Evolutionary conservation across 2,329 filamentous ascomycete species (phyloP).

Genomic region (Pseudomassariella vexata): DNA sequence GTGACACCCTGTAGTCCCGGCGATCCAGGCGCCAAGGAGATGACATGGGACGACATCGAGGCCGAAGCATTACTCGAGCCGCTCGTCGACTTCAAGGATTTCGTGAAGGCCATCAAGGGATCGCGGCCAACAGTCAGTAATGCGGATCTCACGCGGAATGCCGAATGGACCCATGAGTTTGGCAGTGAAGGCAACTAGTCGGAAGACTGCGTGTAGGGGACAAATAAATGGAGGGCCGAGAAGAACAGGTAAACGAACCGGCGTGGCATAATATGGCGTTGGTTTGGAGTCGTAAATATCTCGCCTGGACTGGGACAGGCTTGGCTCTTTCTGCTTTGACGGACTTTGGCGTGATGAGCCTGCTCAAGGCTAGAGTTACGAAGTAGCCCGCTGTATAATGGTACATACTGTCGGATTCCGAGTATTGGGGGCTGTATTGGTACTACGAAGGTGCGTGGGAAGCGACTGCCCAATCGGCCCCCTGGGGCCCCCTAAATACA

Average conservation of each 20-base stretch:
- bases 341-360: too few relatives aligned
- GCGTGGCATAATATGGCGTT: constrained; percentile 5
- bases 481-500: too few relatives aligned
- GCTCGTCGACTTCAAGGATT: constrained; percentile 82
- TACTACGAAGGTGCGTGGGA: too few relatives aligned
- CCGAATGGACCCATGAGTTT: constrained; percentile 95
- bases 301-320: too few relatives aligned
- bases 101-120: constrained; percentile 83
- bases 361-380: too few relatives aligned
- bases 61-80: constrained; percentile 83
- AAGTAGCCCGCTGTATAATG: too few relatives aligned
- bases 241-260: neutral
- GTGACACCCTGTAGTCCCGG: constrained; percentile 92
- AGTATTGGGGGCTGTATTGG: too few relatives aligned
- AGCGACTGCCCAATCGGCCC: too few relatives aligned
- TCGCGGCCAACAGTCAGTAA: constrained; percentile 85
- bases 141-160: constrained; percentile 76
- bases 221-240: neutral
- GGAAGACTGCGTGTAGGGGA: neutral
- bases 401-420: too few relatives aligned
- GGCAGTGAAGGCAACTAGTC: constrained; percentile 72
- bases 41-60: constrained; percentile 87
- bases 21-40: constrained; percentile 78
- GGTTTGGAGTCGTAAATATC: too few relatives aligned
- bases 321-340: too few relatives aligned